A percentile compares a stretch with the other conserved stretches of the same genome.
These are phyloP conservation scores for Croton laevigatus DNA, from an alignment of 441 rosid genomes.

Conservation along the genomic window DNA sequence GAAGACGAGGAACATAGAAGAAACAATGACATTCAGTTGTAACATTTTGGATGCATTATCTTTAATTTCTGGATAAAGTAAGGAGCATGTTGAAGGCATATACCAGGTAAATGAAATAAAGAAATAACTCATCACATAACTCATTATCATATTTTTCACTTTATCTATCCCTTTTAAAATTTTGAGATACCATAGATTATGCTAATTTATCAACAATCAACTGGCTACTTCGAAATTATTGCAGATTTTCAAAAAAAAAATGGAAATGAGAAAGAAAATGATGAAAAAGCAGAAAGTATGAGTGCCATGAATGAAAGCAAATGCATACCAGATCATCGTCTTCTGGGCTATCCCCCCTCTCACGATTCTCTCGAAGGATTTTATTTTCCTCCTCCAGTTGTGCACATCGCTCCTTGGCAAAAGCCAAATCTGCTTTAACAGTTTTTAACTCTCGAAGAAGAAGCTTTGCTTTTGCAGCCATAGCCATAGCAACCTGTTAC, in stretches of 20 bases:
- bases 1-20: not conserved
- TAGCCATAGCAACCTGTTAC: slow-evolving; percentile 96
- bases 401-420: slow-evolving; percentile 79
- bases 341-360: slow-evolving; percentile 55
- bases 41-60: not conserved
- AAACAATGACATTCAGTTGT: not conserved
- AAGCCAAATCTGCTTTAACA: slow-evolving; percentile 91
- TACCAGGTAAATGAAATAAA: not conserved
- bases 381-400: slow-evolving; percentile 93
- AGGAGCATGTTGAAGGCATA: not conserved
- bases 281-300: not conserved
- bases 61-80: not conserved
- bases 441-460: slow-evolving; percentile 92
- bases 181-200: not conserved
- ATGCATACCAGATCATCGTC: slow-evolving; percentile 79
- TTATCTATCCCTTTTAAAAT: not conserved
- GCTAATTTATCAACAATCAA: not conserved
- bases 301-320: not conserved
- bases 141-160: slow-evolving; percentile 1
- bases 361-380: slow-evolving; percentile 71
- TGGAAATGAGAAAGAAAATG: no score
- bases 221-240: not conserved
- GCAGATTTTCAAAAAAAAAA: not conserved
- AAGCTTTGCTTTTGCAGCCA: slow-evolving; percentile 97
- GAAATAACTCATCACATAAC: not conserved